Evolutionary conservation across 495 filamentous ascomycete genomes (phyloP), one percentile per base, ranked within the genome.

Genomic region (Halenospora varia): DNA sequence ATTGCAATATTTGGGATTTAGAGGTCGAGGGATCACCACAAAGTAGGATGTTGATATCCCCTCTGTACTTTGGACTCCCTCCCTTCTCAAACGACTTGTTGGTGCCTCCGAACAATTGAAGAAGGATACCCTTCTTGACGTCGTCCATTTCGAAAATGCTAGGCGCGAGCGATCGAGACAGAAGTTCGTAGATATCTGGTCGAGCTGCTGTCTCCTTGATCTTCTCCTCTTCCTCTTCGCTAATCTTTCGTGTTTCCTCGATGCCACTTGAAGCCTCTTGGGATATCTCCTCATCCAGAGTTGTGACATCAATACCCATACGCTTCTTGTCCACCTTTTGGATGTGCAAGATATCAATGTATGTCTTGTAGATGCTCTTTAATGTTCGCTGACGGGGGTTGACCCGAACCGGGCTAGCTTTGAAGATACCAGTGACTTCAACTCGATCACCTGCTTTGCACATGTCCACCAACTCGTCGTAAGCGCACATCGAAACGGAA

Each of bases 121-220:
- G 84, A 10, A 98, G 76, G 55, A 98, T 96, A 24, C 94, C 94
- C 70, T 98, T 98, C 81, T 97, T 97, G 35, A 97, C 90, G 68
- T 99, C 94, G 57, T 97, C 95, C 88, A 94, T 90, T 69, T 99
- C 94, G 74, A 95, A 97, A 62, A 99, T 82, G 57, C 90, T 96
- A 18, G 94, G 94, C 1, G 95, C 95, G 20, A 99, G 74, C 0
- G 94, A 97, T 13, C 94, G 85, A 18, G 95, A 81, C 2, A 99
- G 83, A 29, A 99, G 82, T 45, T 99, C 90, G 68, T 99, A 99
- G 44, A 97, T 83, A 69, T 99, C 95, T 6, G 87, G 79, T 49
- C 94, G 82, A 17, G 81, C 80, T 3, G 90, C 89, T 20, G 90
- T 94, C 24, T 75, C 82, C 69, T 83, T 89, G 69, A 99, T 97